Evolutionary conservation across 2,329 filamentous ascomycete species (phyloP), one percentile per base, ranked within the genome.

Genomic region (Ilyonectria mors-panacis): DNA sequence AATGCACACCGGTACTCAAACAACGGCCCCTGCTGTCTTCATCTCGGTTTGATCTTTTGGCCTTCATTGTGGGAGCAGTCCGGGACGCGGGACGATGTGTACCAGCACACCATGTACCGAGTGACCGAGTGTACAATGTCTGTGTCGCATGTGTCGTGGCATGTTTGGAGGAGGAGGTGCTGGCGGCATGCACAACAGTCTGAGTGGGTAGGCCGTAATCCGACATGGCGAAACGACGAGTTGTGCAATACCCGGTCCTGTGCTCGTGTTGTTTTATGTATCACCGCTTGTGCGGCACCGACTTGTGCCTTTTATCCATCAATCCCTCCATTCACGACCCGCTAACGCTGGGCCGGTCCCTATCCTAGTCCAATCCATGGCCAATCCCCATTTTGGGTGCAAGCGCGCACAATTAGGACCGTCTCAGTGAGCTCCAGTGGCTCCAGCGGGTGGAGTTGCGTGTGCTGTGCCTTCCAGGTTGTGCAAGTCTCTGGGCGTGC

Each of bases 401-500:
- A 30, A 26, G 17, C 47, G n/a, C 45, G 21, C 17, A n/a, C 47
- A n/a, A 17, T 30, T 19, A 51, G 47, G 8, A 51, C 28, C 10
- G 50, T 53, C 42, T 23, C 59, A 58, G 51, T 61, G 63, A 37
- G 19, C 21, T 33, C n/a, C 58, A 61, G 48, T 54, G 37, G 61
- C 55, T 64, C 61, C 47, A 64, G 54, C 37, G 0, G 42, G 63
- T 65, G 63, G 63, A 56, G 63, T 33, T 30, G 21, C 37, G 57
- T 65, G 63, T 47, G 63, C 57, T 60, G 58, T 61, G 63, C 53
- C 35, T 30, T 50, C 35, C 35, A 37, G 23, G 26, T 64, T 59
- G 62, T 61, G 51, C 63, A 65, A 60, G 57, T 45, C 58, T 53
- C 45, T 56, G 35, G 63, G 23, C 35, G 63, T 61, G 63, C 39